Percentiles rank a stretch among this genome's conserved stretches.
These are phyloP conservation scores for Tilletia walkeri DNA, from an alignment of 1,284 basidiomycete species.

Conservation along the genomic window DNA sequence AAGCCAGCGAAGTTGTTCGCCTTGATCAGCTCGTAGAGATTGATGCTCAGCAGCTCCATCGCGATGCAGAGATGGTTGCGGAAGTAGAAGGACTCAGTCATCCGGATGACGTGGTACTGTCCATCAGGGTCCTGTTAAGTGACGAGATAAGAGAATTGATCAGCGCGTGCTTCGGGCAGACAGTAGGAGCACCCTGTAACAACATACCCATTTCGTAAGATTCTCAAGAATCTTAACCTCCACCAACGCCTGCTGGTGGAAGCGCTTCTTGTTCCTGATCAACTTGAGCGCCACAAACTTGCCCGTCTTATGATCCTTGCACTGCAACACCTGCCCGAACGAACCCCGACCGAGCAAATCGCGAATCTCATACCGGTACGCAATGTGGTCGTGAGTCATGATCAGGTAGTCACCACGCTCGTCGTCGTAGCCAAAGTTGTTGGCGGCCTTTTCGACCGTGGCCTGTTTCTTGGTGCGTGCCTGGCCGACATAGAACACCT, in stretches of 20 bases:
- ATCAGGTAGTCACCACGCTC: constrained; percentile 96
- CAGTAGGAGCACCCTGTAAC: neutral
- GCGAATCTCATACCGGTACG: constrained; percentile 91
- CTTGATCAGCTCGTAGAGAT: constrained; percentile 98
- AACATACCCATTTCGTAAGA: constrained; percentile 82
- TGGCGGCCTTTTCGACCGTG: constrained; percentile 66
- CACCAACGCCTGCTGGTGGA: constrained; percentile 96
- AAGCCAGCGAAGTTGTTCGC: constrained; percentile 98
- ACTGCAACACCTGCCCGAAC: constrained; percentile 95
- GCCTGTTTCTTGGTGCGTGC: constrained; percentile 45
- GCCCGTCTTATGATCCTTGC: constrained; percentile 94
- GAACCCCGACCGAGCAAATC: constrained; percentile 94
- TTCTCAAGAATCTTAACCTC: constrained; percentile 98
- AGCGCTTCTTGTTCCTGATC: constrained; percentile 98
- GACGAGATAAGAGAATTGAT: neutral
- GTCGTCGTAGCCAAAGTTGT: constrained; percentile 96
- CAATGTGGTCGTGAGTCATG: constrained; percentile 85
- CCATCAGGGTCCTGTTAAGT: constrained; percentile 81
- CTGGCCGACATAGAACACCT: constrained; percentile 77
- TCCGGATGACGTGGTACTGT: constrained; percentile 94
- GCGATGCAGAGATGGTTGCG: constrained; percentile 96
- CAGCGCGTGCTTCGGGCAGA: too few species aligned
- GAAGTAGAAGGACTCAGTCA: constrained; percentile 99
- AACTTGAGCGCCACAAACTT: constrained; percentile 97
- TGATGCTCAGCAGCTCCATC: constrained; percentile 96